Evolutionary conservation across 345 rosid genomes (phyloP).

Genomic region (Acer campestre): DNA sequence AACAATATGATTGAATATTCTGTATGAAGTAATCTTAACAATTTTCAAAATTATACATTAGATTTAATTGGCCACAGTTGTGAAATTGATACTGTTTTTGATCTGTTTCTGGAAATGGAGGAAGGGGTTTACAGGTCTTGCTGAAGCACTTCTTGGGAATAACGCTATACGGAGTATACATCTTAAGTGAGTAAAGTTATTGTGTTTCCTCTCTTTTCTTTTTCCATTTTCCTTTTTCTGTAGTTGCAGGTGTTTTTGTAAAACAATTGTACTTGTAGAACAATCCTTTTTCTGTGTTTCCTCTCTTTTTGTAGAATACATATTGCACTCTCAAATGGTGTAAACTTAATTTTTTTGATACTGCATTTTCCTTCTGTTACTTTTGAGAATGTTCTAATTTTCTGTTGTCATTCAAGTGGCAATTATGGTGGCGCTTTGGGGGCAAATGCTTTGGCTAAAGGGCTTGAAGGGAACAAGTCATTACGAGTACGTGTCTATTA

Average conservation of each 20-base stretch:
- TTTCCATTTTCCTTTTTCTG: constrained; percentile 3
- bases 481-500: constrained; percentile 53
- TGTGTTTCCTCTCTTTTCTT: background rate
- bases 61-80: constrained; percentile 19
- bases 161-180: constrained; percentile 64
- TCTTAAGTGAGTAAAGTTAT: constrained; percentile 70
- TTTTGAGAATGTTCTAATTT: constrained; percentile 27
- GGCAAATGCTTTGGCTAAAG: constrained; percentile 93
- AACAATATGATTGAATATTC: constrained; percentile 97
- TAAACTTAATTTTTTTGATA: constrained; percentile 16
- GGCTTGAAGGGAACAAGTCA: constrained; percentile 85
- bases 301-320: no score
- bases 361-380: constrained; percentile 21
- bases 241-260: background rate
- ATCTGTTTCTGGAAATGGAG: constrained; percentile 47
- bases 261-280: no score
- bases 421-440: constrained; percentile 97
- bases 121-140: constrained; percentile 97
- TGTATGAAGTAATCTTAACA: constrained; percentile 48
- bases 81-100: constrained; percentile 29
- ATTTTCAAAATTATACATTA: constrained; percentile 16
- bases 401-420: constrained; percentile 58
- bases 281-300: no score
- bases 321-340: constrained; percentile 16
- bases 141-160: constrained; percentile 78